Evolutionary conservation across 2,329 filamentous ascomycete species (phyloP).

Genomic region (Hortaea sp.): DNA sequence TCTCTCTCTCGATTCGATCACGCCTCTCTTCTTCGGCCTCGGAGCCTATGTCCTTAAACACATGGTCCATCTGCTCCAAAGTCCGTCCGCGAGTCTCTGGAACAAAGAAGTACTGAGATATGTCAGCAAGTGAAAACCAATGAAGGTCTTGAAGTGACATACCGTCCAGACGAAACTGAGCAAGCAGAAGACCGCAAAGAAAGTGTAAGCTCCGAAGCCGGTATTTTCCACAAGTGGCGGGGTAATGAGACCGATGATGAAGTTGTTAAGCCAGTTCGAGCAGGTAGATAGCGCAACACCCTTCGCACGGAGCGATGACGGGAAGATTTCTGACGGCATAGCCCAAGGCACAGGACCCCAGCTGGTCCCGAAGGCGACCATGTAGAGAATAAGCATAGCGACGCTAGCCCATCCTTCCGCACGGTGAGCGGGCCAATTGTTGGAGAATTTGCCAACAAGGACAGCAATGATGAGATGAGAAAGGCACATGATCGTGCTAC

Average conservation of each 20-base stretch:
- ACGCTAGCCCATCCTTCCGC: slow-evolving; percentile 34
- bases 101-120: slow-evolving; percentile 36
- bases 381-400: slow-evolving; percentile 20
- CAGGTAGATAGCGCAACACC: slow-evolving; percentile 42
- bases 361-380: slow-evolving; percentile 34
- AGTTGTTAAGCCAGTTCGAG: slow-evolving; percentile 49
- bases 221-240: slow-evolving; percentile 37
- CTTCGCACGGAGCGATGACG: slow-evolving; percentile 50
- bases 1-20: slow-evolving; percentile 16
- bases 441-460: slow-evolving; percentile 43
- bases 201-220: slow-evolving; percentile 48
- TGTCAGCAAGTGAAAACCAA: not conserved
- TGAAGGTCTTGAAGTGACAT: not conserved
- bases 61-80: slow-evolving; percentile 21
- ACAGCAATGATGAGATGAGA: slow-evolving; percentile 42
- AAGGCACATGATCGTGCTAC: slow-evolving; percentile 39
- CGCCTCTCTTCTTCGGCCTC: slow-evolving; percentile 16
- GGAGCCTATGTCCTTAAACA: slow-evolving; percentile 18
- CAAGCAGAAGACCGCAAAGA: slow-evolving; percentile 48
- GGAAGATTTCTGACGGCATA: slow-evolving; percentile 51
- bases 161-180: slow-evolving; percentile 40
- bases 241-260: slow-evolving; percentile 39
- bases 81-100: slow-evolving; percentile 46
- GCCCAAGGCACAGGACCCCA: slow-evolving; percentile 32
- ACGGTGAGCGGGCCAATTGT: slow-evolving; percentile 34